Evolutionary conservation across 2,329 filamentous ascomycete species (phyloP).

Genomic region (Chaetomium sp.): DNA sequence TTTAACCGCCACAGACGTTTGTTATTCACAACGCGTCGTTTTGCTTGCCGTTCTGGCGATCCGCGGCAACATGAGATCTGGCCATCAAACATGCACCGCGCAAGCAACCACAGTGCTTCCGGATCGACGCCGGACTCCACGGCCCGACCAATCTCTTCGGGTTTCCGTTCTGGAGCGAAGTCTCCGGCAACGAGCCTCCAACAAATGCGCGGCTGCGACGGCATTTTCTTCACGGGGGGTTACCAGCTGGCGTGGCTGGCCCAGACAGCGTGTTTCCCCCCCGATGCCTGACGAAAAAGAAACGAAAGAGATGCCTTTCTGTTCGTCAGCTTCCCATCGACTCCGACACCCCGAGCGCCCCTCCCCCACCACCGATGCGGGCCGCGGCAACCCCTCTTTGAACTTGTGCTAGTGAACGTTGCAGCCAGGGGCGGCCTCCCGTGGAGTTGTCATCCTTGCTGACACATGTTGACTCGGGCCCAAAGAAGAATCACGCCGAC

Average conservation of each 20-base stretch:
- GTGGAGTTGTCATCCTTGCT: constrained; percentile 10
- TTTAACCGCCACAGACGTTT: neutral
- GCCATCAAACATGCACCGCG: constrained; percentile 1
- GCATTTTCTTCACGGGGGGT: no score
- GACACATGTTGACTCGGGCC: neutral
- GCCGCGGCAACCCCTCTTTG: constrained; percentile 11
- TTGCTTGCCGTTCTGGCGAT: no score
- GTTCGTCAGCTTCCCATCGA: constrained; percentile 7
- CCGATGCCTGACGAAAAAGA: neutral
- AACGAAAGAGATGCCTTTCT: neutral
- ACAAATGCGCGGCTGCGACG: no score
- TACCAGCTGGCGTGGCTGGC: no score
- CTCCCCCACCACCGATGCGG: constrained; percentile 9
- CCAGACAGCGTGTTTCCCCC: no score
- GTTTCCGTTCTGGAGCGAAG: no score
- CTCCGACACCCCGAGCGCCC: no score
- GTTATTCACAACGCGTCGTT: no score
- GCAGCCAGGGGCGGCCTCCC: constrained; percentile 3
- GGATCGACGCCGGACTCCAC: neutral
- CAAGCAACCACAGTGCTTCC: neutral
- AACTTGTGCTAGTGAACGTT: neutral
- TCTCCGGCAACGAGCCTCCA: no score
- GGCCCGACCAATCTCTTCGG: neutral
- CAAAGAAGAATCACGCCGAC: no score
- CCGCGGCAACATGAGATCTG: neutral